These are phyloP conservation scores for Phytophthora podocarpi DNA, from an alignment of 352 stramenopile genomes.

Conservation along the genomic window DNA sequence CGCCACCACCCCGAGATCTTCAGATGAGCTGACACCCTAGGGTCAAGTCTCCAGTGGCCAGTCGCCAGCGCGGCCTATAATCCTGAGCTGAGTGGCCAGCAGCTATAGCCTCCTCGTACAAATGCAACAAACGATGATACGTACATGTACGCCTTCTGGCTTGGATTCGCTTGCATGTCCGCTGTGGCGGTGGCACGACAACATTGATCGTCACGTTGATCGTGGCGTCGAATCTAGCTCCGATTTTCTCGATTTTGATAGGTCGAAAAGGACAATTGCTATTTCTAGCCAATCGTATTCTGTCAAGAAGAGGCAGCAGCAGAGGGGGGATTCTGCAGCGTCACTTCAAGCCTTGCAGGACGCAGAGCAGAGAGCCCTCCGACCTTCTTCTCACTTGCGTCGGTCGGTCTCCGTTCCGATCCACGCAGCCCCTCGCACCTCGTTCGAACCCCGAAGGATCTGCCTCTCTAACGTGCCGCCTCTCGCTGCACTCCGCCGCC, in stretches of 20 bases:
- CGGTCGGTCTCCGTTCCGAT: background rate
- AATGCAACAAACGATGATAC: conserved; percentile 41
- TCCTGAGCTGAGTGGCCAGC: conserved; percentile 1
- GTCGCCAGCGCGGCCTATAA: conserved; percentile 2
- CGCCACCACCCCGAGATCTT: conserved; percentile 6
- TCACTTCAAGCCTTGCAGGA: conserved; percentile 47
- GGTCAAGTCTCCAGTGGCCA: conserved; percentile 5
- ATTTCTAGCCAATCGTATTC: conserved; percentile 17
- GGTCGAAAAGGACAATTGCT: background rate
- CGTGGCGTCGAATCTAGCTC: background rate
- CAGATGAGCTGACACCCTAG: conserved; percentile 2
- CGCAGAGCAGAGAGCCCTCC: conserved; percentile 14
- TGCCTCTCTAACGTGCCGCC: background rate
- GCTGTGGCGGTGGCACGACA: background rate
- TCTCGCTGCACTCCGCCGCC: background rate
- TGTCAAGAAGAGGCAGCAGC: conserved; percentile 11
- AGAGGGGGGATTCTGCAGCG: conserved; percentile 13
- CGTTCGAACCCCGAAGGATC: background rate
- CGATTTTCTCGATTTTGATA: background rate
- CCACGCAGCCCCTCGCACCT: background rate
- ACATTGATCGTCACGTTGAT: conserved; percentile 10
- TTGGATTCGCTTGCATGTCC: conserved; percentile 8
- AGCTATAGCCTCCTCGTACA: conserved; percentile 24
- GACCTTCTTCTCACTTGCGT: background rate
- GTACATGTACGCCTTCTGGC: no score